phyloP scores from a whole-genome alignment of 2,329 filamentous ascomycete genomes.

The Diplodia scrobiculata region DNA sequence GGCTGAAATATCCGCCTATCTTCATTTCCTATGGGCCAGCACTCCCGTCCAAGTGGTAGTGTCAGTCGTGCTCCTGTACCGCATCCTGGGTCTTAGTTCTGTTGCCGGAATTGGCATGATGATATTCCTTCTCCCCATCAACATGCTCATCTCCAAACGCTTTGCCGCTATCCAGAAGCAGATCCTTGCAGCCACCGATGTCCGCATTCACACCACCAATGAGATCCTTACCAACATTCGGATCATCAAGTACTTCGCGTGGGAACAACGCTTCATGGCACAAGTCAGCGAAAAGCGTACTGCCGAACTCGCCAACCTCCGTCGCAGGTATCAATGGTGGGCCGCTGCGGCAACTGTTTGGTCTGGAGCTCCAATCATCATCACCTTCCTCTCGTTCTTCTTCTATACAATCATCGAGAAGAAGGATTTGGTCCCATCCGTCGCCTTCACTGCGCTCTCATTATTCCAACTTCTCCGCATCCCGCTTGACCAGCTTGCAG shows the following conservation, averaged over 20 bases:
- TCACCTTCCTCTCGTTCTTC: slow-evolving; percentile 94
- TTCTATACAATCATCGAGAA: slow-evolving; percentile 88
- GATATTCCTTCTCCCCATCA: slow-evolving; percentile 83
- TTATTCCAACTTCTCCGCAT: slow-evolving; percentile 92
- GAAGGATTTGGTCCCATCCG: slow-evolving; percentile 84
- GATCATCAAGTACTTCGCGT: slow-evolving; percentile 99
- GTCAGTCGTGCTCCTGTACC: slow-evolving; percentile 79
- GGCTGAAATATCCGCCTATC: slow-evolving; percentile 87
- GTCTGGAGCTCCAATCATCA: slow-evolving; percentile 93
- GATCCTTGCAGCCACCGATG: slow-evolving; percentile 91
- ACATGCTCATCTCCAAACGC: slow-evolving; percentile 81
- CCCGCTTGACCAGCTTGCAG: slow-evolving; percentile 90
- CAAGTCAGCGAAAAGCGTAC: slow-evolving; percentile 87
- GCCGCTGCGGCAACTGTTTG: slow-evolving; percentile 88
- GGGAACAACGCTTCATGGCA: slow-evolving; percentile 87
- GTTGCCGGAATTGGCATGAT: slow-evolving; percentile 92
- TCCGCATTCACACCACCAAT: slow-evolving; percentile 93
- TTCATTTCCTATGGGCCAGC: slow-evolving; percentile 92
- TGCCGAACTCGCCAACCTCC: slow-evolving; percentile 74
- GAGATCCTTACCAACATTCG: slow-evolving; percentile 96
- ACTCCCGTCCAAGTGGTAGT: slow-evolving; percentile 86
- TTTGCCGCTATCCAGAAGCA: slow-evolving; percentile 86
- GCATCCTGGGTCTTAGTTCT: slow-evolving; percentile 87
- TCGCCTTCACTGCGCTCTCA: slow-evolving; percentile 94
- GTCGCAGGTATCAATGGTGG: slow-evolving; percentile 87